A percentile compares a stretch with the other conserved stretches of the same genome.
Evolutionary conservation across 2,329 filamentous ascomycete genomes (phyloP).

Genomic region (Lecanosticta acicola): DNA sequence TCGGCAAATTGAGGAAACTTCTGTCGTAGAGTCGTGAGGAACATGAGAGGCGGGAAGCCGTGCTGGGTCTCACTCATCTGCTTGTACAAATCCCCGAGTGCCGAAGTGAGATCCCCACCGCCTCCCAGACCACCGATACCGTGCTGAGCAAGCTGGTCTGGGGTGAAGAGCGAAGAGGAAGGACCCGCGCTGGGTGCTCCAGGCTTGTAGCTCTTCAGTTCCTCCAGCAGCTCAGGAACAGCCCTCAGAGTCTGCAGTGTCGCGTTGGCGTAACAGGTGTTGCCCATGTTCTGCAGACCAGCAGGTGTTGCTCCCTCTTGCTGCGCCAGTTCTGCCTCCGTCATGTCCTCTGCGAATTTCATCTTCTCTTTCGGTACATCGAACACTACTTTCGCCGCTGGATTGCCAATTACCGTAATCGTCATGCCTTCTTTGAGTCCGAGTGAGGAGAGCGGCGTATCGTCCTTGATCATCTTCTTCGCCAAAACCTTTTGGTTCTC

Average conservation of each 20-base stretch:
- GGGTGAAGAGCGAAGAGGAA: slow-evolving; percentile 29
- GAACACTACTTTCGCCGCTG: slow-evolving; percentile 57
- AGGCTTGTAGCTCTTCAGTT: slow-evolving; percentile 59
- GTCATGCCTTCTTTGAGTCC: slow-evolving; percentile 78
- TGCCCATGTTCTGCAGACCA: slow-evolving; percentile 85
- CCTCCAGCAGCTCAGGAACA: slow-evolving; percentile 84
- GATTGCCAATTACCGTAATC: slow-evolving; percentile 96
- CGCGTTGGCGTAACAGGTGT: slow-evolving; percentile 98
- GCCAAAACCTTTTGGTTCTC: slow-evolving; percentile 93
- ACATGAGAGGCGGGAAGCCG: slow-evolving; percentile 75
- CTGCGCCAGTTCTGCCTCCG: slow-evolving; percentile 80
- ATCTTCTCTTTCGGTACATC: slow-evolving; percentile 71
- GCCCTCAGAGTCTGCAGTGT: slow-evolving; percentile 85
- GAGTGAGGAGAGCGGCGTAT: slow-evolving; percentile 76
- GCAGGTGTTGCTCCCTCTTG: slow-evolving; percentile 79
- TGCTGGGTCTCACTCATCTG: slow-evolving; percentile 85
- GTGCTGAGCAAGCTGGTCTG: slow-evolving; percentile 40
- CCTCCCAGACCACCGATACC: slow-evolving; percentile 54
- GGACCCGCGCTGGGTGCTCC: slow-evolving; percentile 19
- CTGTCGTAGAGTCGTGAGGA: slow-evolving; percentile 71
- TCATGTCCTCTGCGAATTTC: slow-evolving; percentile 96
- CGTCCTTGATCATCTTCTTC: slow-evolving; percentile 93
- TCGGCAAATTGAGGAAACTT: slow-evolving; percentile 92
- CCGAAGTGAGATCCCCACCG: slow-evolving; percentile 66
- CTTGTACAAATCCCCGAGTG: slow-evolving; percentile 77